Evolutionary conservation across 148 eudicot genomes (phyloP).

Genomic region (Fallopia convolvulus): DNA sequence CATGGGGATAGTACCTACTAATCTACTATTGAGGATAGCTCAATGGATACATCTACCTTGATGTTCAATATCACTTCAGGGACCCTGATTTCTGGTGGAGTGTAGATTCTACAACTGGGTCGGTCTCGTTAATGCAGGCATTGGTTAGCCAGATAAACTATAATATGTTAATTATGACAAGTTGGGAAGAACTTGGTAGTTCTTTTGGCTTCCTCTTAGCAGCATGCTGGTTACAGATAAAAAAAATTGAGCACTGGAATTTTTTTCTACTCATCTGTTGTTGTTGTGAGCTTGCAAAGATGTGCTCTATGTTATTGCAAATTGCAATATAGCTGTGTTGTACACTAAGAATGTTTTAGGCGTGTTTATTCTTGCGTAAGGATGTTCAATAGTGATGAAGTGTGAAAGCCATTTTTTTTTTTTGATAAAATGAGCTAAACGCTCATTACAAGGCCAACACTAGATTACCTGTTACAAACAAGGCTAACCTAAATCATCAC

Average conservation of each 20-base stretch:
- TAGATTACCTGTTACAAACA: too few relatives aligned
- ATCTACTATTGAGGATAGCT: neutral
- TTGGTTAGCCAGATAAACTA: neutral
- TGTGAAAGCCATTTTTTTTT: too few relatives aligned
- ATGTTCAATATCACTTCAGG: neutral
- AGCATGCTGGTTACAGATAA: neutral
- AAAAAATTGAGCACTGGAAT: neutral
- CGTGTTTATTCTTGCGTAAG: neutral
- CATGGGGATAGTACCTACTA: conserved; percentile 1
- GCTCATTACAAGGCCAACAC: too few relatives aligned
- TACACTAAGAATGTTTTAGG: neutral
- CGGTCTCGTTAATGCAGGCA: neutral
- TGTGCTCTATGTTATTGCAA: neutral
- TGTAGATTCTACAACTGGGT: neutral
- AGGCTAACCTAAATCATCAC: too few relatives aligned
- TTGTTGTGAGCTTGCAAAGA: neutral
- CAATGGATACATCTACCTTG: neutral
- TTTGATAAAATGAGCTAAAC: too few relatives aligned
- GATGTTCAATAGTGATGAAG: neutral
- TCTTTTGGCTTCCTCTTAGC: neutral
- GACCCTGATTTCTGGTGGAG: neutral
- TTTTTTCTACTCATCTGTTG: neutral
- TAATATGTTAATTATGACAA: neutral
- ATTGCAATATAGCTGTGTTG: neutral
- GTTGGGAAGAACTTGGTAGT: neutral